phyloP scores from a whole-genome alignment of 2,329 filamentous ascomycete species.

The Thelonectria blattea region DNA sequence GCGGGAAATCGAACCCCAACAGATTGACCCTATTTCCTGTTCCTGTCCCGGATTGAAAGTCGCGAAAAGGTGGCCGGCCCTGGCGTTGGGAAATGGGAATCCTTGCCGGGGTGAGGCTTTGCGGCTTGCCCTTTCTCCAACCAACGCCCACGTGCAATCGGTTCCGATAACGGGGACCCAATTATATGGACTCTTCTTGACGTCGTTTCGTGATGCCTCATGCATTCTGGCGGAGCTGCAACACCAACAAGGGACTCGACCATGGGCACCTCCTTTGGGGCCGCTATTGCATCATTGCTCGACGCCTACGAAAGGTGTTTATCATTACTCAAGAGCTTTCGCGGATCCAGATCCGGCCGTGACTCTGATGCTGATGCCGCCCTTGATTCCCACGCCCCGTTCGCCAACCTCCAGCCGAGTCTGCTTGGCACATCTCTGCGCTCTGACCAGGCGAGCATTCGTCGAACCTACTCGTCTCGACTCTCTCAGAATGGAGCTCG shows the following conservation, averaged over 20 bases:
- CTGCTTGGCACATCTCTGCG: conserved; percentile 46
- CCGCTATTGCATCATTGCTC: conserved; percentile 51
- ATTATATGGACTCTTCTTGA: conserved; percentile 9
- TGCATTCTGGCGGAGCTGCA: conserved; percentile 26
- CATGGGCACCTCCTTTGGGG: conserved; percentile 51
- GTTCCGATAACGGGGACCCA: conserved; percentile 22
- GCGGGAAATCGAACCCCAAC: too few relatives aligned
- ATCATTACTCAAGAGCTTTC: conserved; percentile 48
- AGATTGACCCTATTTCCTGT: background rate
- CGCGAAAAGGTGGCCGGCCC: too few relatives aligned
- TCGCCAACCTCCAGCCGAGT: conserved; percentile 31
- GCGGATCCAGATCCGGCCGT: conserved; percentile 13
- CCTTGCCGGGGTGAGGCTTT: background rate
- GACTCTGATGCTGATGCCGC: conserved; percentile 19
- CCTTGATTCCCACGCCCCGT: conserved; percentile 29
- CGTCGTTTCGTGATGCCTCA: conserved; percentile 25
- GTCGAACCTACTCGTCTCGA: conserved; percentile 49
- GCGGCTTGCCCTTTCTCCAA: background rate
- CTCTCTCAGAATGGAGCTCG: conserved; percentile 48
- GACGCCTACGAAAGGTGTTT: conserved; percentile 56
- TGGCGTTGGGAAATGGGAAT: conserved; percentile 4
- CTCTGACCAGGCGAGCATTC: conserved; percentile 49
- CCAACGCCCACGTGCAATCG: conserved; percentile 31
- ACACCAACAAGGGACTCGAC: conserved; percentile 4
- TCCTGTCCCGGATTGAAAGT: background rate